These are phyloP conservation scores for Penicillium pancosmium DNA, from an alignment of 495 filamentous ascomycete species.

Conservation along the genomic window DNA sequence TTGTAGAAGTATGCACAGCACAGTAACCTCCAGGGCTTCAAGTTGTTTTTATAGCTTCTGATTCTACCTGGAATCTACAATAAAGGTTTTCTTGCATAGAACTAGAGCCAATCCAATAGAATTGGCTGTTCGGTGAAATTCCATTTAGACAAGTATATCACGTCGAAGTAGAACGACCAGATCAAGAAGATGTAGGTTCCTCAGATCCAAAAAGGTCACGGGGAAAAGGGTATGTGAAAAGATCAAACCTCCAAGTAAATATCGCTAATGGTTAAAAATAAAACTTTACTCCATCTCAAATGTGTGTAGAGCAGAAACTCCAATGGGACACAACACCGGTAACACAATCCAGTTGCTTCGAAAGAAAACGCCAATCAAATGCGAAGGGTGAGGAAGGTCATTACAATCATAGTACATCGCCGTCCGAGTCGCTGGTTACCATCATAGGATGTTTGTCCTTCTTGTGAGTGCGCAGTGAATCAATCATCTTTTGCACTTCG, in stretches of 20 bases:
- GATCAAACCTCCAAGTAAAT: background rate
- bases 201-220: background rate
- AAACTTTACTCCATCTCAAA: slow-evolving; percentile 4
- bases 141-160: background rate
- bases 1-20: slow-evolving; percentile 15
- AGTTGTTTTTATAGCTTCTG: background rate
- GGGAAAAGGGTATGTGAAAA: background rate
- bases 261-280: background rate
- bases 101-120: background rate
- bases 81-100: background rate
- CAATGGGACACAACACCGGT: slow-evolving; percentile 17
- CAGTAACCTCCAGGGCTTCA: background rate
- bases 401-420: slow-evolving; percentile 28
- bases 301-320: slow-evolving; percentile 1
- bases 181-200: background rate
- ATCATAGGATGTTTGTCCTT: slow-evolving; percentile 32
- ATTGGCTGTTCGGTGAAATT: background rate
- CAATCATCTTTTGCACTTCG: slow-evolving; percentile 72
- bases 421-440: slow-evolving; percentile 20
- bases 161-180: background rate
- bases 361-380: slow-evolving; percentile 29
- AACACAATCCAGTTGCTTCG: slow-evolving; percentile 1
- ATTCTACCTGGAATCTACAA: background rate
- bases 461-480: slow-evolving; percentile 25
- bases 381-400: slow-evolving; percentile 17